phyloP scores from a whole-genome alignment of 345 rosid species.

The Brassica incana region DNA sequence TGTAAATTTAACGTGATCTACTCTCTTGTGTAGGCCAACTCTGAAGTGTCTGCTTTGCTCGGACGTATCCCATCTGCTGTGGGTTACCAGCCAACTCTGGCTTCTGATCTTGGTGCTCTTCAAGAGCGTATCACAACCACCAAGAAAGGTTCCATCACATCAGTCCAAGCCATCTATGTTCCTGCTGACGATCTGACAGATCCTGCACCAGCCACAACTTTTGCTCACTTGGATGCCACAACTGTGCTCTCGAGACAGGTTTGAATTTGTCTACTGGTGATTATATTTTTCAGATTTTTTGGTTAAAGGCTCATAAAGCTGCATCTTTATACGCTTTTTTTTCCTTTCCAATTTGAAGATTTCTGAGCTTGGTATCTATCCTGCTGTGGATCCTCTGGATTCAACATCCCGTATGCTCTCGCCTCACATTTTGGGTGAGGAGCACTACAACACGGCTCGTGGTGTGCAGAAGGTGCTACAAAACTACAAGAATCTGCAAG shows the following conservation, averaged over 20 bases:
- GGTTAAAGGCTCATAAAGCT: not conserved
- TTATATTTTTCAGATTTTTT: not conserved
- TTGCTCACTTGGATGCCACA: conserved; percentile 98
- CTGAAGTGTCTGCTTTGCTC: conserved; percentile 98
- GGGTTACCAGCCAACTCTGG: conserved; percentile 97
- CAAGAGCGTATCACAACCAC: conserved; percentile 99
- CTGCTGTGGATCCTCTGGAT: conserved; percentile 43
- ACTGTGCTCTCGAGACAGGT: conserved; percentile 99
- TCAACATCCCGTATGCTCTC: conserved; percentile 97
- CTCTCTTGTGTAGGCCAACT: conserved; percentile 69
- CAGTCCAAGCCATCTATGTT: conserved; percentile 97
- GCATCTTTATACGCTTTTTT: not conserved
- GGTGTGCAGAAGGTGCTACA: not conserved
- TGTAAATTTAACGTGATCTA: not conserved
- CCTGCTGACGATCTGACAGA: conserved; percentile 99
- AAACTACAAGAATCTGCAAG: not conserved
- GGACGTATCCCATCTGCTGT: conserved; percentile 99
- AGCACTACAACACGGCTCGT: conserved; percentile 29
- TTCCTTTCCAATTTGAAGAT: conserved; percentile 43
- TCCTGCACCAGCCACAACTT: conserved; percentile 98
- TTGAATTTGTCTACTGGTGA: not conserved
- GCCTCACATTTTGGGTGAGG: conserved; percentile 93
- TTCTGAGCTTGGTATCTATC: conserved; percentile 97
- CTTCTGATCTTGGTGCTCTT: conserved; percentile 99
- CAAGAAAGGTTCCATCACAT: conserved; percentile 47